These are phyloP conservation scores for Vanrija sp. DNA, from an alignment of 1,284 basidiomycete species.

Conservation along the genomic window DNA sequence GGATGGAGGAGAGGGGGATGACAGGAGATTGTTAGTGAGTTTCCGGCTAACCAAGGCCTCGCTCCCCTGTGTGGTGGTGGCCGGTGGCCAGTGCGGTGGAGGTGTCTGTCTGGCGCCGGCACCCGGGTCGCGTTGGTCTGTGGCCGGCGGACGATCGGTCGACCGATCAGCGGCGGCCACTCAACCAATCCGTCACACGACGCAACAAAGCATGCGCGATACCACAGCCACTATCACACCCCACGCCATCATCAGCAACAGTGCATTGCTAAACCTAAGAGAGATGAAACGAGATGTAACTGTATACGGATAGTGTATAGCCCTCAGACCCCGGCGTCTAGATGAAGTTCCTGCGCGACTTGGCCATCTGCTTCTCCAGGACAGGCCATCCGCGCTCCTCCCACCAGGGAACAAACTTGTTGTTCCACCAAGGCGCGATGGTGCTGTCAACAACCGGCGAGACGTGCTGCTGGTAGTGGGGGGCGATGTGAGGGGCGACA, in stretches of 20 bases:
- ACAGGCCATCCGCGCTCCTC: background rate
- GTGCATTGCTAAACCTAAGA: background rate
- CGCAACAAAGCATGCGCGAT: background rate
- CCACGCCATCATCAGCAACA: background rate
- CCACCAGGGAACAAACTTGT: background rate
- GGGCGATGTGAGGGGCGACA: background rate
- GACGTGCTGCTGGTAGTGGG: constrained; percentile 1
- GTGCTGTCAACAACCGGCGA: background rate
- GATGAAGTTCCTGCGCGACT: background rate
- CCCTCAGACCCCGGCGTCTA: background rate
- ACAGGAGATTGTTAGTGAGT: no score
- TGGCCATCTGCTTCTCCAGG: background rate
- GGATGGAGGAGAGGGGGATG: no score
- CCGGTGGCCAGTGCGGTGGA: no score
- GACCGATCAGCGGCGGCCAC: no score
- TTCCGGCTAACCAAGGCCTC: no score
- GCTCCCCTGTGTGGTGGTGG: no score
- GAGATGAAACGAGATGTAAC: background rate
- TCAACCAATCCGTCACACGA: no score
- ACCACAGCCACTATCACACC: no score
- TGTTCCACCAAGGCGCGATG: background rate
- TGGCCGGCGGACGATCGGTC: no score
- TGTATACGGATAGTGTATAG: background rate
- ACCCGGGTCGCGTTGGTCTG: no score
- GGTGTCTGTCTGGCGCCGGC: no score